A percentile compares a stretch with the other conserved stretches of the same genome.
These are phyloP conservation scores for Spergularia bocconei DNA, from an alignment of 148 eudicot genomes.

Conservation along the genomic window DNA sequence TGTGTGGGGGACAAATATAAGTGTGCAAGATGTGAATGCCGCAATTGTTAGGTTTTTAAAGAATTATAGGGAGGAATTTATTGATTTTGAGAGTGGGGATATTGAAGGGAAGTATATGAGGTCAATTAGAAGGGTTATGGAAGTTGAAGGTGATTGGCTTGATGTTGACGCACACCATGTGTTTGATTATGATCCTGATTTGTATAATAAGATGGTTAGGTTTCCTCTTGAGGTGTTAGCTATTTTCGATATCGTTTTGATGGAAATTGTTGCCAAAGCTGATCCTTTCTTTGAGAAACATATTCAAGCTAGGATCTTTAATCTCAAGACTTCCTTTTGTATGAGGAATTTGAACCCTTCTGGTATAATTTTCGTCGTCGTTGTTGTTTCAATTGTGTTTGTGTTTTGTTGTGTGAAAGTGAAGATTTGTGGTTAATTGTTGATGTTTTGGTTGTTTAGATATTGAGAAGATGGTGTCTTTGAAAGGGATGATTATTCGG, in stretches of 20 bases:
- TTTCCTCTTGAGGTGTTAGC: constrained; percentile 95
- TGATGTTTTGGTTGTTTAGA: constrained; percentile 38
- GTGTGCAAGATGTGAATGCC: constrained; percentile 87
- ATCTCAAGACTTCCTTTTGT: constrained; percentile 71
- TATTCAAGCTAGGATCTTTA: constrained; percentile 83
- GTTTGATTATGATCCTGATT: constrained; percentile 78
- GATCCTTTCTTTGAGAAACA: constrained; percentile 80
- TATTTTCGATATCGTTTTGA: constrained; percentile 90
- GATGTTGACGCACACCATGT: constrained; percentile 92
- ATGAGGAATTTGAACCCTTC: constrained; percentile 96
- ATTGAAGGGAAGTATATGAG: constrained; percentile 85
- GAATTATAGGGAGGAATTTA: constrained; percentile 52
- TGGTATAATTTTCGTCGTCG: too few relatives aligned
- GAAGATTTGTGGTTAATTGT: constrained; percentile 1
- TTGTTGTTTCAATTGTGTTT: background rate
- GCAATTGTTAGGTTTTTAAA: constrained; percentile 73
- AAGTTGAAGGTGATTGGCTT: constrained; percentile 76
- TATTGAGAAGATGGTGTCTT: constrained; percentile 94
- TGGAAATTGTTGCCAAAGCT: constrained; percentile 79
- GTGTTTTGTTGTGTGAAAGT: background rate
- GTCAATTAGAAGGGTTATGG: constrained; percentile 66
- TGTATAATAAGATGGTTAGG: constrained; percentile 94
- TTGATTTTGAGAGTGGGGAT: constrained; percentile 38
- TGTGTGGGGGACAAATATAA: constrained; percentile 96
- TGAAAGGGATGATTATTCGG: constrained; percentile 95